Evolutionary conservation across 805 yeast species (phyloP), one percentile per base, ranked within the genome.

Genomic region (Candida vaughaniae): DNA sequence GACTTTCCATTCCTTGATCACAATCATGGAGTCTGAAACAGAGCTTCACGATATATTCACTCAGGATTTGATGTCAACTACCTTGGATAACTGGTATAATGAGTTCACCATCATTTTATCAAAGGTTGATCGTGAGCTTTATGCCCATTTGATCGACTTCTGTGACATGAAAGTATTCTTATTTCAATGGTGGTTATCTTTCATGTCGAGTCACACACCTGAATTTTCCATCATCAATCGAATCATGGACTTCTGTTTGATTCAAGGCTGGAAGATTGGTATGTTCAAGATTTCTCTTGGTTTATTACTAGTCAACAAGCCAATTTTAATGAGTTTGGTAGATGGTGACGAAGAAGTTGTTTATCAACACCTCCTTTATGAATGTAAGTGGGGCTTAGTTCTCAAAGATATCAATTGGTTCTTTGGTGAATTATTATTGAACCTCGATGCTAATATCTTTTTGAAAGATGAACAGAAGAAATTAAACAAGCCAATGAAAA

Each of bases 171-270:
- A 63, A 41, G 72, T 60, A 31, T 78, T 69, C 53, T 64, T 79
- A n/a, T 71, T 72, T 33, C 85, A 80, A 51, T 80, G 86, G 86
- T 78, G 82, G 68, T 53, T 80, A 32, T 74, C 82, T 1, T 72
- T 78, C 42, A 71, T 69, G 45, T 76, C 82, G 1, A 75, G 77
- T 22, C 80, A 81, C 28, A 67, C 80, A n/a, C 85, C 85, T 1
- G 71, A 65, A 33, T 45, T 69, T 60, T 55, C 66, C 39, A 47
- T 77, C 60, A 65, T 67, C 59, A 51, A 72, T 65, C 45, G 73
- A 60, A 54, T 66, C 55, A 57, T 79, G 68, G 70, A 84, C 66
- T 60, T 62, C 61, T 51, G 73, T 64, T 55, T 68, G 58, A 45
- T 69, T 62, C 56, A 82, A 68, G 75, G 85, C 57, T 55, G 75